Conservation (phyloP, 495 filamentous ascomycete species). For the Neurospora sp. region DNA sequence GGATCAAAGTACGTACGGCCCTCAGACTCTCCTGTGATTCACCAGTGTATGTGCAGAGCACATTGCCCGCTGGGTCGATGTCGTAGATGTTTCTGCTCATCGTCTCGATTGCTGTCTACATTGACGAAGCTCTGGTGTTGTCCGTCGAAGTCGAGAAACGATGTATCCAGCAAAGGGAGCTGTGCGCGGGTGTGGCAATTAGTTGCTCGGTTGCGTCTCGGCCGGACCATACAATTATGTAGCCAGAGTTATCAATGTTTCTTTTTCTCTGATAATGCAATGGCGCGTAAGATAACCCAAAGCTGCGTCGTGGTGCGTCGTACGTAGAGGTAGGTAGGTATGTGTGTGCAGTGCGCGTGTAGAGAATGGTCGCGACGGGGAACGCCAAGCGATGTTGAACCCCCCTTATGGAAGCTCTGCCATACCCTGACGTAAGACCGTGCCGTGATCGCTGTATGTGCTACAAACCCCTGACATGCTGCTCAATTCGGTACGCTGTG, state of each 20-base stretch:
- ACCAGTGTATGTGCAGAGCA: conserved; percentile 24
- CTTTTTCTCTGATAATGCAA: background rate
- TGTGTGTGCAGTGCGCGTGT: background rate
- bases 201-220: background rate
- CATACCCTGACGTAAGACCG: background rate
- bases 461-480: background rate
- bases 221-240: background rate
- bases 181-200: background rate
- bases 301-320: background rate
- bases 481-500: background rate
- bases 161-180: background rate
- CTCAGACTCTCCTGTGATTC: conserved; percentile 13
- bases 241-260: background rate
- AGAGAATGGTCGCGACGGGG: background rate
- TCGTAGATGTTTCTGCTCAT: conserved; percentile 26
- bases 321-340: background rate
- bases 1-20: conserved; percentile 7
- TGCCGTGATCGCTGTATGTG: background rate
- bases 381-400: background rate
- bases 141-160: background rate
- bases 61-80: conserved; percentile 29
- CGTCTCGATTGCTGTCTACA: conserved; percentile 4
- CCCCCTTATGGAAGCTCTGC: background rate
- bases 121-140: conserved; percentile 1
- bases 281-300: background rate